Evolutionary conservation across 2,329 filamentous ascomycete genomes (phyloP), one percentile per base, ranked within the genome.

Genomic region (Fusarium fracticaudum): DNA sequence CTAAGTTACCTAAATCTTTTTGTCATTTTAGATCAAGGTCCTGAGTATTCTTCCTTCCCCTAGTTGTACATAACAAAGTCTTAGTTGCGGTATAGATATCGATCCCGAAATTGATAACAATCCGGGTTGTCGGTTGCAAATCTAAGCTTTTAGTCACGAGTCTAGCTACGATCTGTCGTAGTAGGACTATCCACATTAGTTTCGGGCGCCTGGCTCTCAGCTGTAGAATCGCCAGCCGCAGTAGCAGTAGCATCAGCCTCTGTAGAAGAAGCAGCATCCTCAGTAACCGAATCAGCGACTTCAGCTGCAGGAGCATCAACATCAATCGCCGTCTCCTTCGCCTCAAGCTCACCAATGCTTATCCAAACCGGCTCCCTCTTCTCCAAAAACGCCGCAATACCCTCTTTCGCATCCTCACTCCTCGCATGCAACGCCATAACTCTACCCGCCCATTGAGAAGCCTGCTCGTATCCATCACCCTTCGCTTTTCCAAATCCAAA

Each of bases 391-490:
- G 77, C 75, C 18, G n/a, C 51, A 4, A 78, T 71, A 2, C 77
- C 77, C 31, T 79, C 74, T 10, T 72, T 76, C 0, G 72, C 71
- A 40, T 78, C 77, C 10, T 67, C 66, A 12, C 74, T 79, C 37
- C 60, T 79, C 9, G 76, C 71, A 41, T 78, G 77, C 9, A 78
- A 20, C 13, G 74, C 74, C 77, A 78, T 78, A 2, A 71, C 74
- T 26, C 74, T 69, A 8, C 70, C 77, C 6, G 77, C 74, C 77
- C 75, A 78, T 1, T 44, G 24, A 22, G 71, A 62, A 8, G 75
- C 74, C 14, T 51, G 44, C n/a, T 76, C 75, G 11, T 71, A 78
- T 4, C 73, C 76, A 61, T 78, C 75, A 8, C 67, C 47, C 4
- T 60, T 29, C 1, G 55, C 35, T 2, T 43, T 63, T 2, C 65